A percentile compares a stretch with the other conserved stretches of the same genome.
phyloP scores from a whole-genome alignment of 768 basidiomycete species.

The Macrolepiota dolichaula region DNA sequence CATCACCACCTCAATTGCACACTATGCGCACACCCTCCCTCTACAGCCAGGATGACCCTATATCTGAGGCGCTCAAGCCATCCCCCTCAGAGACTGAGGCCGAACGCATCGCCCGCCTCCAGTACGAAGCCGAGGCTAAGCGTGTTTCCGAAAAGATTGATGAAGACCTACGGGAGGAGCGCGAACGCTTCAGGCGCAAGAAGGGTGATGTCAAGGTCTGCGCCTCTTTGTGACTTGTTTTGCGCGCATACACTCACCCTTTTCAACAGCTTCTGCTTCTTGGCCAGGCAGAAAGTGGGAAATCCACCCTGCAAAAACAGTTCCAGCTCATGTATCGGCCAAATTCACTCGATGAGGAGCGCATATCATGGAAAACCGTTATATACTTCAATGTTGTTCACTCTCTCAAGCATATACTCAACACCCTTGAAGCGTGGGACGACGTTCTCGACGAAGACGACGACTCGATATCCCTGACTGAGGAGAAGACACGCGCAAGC shows the following conservation, averaged over 20 bases:
- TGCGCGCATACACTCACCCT: conserved; percentile 35
- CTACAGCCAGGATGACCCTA: conserved; percentile 75
- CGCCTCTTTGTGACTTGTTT: conserved; percentile 8
- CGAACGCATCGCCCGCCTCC: conserved; percentile 59
- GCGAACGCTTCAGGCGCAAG: conserved; percentile 57
- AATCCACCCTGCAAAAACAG: conserved; percentile 75
- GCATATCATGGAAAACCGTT: conserved; percentile 68
- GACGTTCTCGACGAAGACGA: conserved; percentile 51
- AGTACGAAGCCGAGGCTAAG: conserved; percentile 70
- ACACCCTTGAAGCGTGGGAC: conserved; percentile 59
- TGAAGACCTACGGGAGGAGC: conserved; percentile 70
- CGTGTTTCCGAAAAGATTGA: conserved; percentile 79
- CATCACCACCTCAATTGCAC: conserved; percentile 25
- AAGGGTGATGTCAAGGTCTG: conserved; percentile 72
- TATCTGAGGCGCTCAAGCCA: conserved; percentile 63
- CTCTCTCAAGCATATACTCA: conserved; percentile 66
- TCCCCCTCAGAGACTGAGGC: conserved; percentile 61
- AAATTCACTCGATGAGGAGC: conserved; percentile 63
- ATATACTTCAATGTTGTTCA: conserved; percentile 76
- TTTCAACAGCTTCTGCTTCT: conserved; percentile 58
- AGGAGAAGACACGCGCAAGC: conserved; percentile 23
- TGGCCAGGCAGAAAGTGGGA: conserved; percentile 78
- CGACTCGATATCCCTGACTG: conserved; percentile 24
- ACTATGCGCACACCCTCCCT: conserved; percentile 65
- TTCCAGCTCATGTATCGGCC: conserved; percentile 82